A percentile compares a stretch with the other conserved stretches of the same genome.
Evolutionary conservation across 306 rosid genomes (phyloP).

Genomic region (Prunus armeniaca): DNA sequence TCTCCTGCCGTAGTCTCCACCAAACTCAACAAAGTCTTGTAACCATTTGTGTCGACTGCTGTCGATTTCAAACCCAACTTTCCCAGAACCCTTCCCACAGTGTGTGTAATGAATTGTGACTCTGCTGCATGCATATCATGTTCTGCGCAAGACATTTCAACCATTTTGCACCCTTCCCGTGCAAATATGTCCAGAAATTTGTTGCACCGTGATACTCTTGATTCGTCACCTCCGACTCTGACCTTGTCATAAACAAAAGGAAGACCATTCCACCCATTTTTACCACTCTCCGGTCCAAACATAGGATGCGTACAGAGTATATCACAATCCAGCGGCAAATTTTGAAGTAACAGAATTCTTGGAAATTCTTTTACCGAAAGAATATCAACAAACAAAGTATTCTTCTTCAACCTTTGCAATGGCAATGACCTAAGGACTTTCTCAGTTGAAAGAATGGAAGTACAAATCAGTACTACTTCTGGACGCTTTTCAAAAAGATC

Average conservation of each 20-base stretch:
- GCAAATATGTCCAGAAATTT: slow-evolving; percentile 6
- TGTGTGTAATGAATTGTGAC: slow-evolving; percentile 70
- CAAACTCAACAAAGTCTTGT: background rate
- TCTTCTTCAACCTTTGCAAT: background rate
- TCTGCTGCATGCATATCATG: slow-evolving; percentile 1
- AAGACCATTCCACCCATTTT: background rate
- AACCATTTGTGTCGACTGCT: background rate
- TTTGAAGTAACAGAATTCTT: background rate
- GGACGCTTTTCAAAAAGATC: background rate
- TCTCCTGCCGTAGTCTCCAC: slow-evolving; percentile 77
- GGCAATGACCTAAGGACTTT: background rate
- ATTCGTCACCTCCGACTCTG: background rate
- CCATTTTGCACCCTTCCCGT: slow-evolving; percentile 13
- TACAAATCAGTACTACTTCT: background rate
- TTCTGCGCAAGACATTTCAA: slow-evolving; percentile 6
- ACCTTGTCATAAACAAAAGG: background rate
- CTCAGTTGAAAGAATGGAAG: background rate
- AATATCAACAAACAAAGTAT: background rate
- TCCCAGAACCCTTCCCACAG: slow-evolving; percentile 77
- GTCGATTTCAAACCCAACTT: slow-evolving; percentile 43
- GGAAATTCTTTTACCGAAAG: slow-evolving; percentile 9
- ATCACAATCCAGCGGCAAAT: background rate
- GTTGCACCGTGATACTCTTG: background rate
- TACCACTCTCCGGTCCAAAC: slow-evolving; percentile 11
- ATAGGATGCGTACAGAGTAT: slow-evolving; percentile 9